A percentile compares a stretch with the other conserved stretches of the same genome.
Conservation (phyloP, 768 basidiomycete genomes). For the Phanerochaete carnosa region DNA sequence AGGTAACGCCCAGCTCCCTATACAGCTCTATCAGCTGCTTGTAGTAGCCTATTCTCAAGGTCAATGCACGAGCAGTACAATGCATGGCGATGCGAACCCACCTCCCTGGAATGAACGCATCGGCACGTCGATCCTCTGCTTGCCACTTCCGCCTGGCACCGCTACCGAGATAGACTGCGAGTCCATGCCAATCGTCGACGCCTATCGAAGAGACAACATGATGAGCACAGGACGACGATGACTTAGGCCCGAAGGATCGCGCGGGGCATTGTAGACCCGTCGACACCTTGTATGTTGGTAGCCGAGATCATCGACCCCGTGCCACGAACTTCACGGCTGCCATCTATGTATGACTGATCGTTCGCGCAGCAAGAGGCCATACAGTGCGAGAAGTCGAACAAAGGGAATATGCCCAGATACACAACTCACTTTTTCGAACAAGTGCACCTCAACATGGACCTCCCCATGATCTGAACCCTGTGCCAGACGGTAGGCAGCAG, state of each 20-base stretch:
- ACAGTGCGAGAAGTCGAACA: neutral
- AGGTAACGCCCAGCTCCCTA: slow-evolving; percentile 52
- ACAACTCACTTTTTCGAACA: slow-evolving; percentile 67
- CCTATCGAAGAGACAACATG: slow-evolving; percentile 31
- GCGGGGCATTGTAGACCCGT: neutral
- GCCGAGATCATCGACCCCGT: neutral
- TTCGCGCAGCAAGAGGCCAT: neutral
- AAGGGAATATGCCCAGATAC: neutral
- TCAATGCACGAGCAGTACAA: neutral
- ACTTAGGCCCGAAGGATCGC: neutral
- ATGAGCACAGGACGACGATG: neutral
- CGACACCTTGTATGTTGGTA: neutral
- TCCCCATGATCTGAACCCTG: slow-evolving; percentile 26
- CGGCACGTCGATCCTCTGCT: slow-evolving; percentile 70
- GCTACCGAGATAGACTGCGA: slow-evolving; percentile 51
- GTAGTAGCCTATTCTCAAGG: slow-evolving; percentile 57
- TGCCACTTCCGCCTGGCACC: slow-evolving; percentile 30
- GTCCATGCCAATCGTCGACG: slow-evolving; percentile 63
- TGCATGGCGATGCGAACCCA: slow-evolving; percentile 26
- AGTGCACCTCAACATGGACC: slow-evolving; percentile 60
- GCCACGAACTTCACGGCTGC: neutral
- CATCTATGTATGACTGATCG: neutral
- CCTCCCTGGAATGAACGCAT: slow-evolving; percentile 84
- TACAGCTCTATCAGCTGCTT: slow-evolving; percentile 67
- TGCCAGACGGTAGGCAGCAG: slow-evolving; percentile 58